Evolutionary conservation across 345 rosid species (phyloP), one percentile per base, ranked within the genome.

Genomic region (Eucalyptus coolabah): DNA sequence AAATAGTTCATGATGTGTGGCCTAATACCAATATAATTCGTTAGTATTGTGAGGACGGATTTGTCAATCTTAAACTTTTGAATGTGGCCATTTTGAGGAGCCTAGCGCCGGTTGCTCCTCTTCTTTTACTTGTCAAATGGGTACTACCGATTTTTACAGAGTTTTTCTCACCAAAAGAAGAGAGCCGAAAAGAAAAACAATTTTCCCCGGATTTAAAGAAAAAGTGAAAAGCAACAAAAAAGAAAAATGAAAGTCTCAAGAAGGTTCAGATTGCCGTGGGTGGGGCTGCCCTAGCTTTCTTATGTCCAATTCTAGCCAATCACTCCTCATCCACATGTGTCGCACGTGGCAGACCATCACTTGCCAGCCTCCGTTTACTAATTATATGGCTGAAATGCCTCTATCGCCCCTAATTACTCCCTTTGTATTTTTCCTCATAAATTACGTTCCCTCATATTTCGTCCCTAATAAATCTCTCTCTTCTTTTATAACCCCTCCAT

Each of bases 1-100:
- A 0, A 56, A 56, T 1, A 0, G 1, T 26, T 56, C 3, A 26
- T 56, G 1, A 23, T 9, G 0, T 5, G 13, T 56, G 1, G 6
- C 30, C 30, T 11, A 56, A 24, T 24, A 56, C 1, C 0, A 1
- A 24, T 26, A 56, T 56, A 56, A 23, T 56, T 26, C 1, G 1
- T 28, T 28, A 28, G 0, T 0, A 28, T 12, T 12, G 32, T 28
- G 32, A 60, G 3, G 16, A 7, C 1, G 2, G 19, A n/a, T 30
- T 65, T 17, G 9, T 1, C 37, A 15, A 30, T 30, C 69, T 63
- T 63, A 30, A 63, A 26, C 69, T 63, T 13, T 6, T 30, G 9
- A 1, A 30, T 0, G 69, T 13, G 18, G n/a, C 69, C 34, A 14
- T 65, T n/a, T 60, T 28, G 67, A 28, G 32, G 67, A 12, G 32